phyloP scores from a whole-genome alignment of 345 rosid species.

The Eucalyptus paniculata region DNA sequence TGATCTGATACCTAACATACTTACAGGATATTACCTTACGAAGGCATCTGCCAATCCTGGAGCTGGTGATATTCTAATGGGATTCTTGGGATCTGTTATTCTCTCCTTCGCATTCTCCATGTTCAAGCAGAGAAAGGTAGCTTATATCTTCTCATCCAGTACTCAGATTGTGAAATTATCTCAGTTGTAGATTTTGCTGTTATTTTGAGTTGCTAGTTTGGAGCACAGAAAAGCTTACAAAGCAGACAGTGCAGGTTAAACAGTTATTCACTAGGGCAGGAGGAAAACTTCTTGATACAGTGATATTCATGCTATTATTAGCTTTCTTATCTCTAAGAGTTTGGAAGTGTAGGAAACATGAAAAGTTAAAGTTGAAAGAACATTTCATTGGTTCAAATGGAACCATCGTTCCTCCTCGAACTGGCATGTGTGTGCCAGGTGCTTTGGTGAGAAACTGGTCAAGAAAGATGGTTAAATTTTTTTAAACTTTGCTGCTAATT shows the following conservation, averaged over 20 bases:
- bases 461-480: background rate
- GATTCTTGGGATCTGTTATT: slow-evolving; percentile 88
- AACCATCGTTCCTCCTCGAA: background rate
- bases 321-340: background rate
- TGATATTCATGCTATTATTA: background rate
- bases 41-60: slow-evolving; percentile 74
- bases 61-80: slow-evolving; percentile 95
- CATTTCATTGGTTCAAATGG: background rate
- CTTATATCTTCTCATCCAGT: background rate
- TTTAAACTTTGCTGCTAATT: background rate
- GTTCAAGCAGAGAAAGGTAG: slow-evolving; percentile 95
- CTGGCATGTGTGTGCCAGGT: background rate
- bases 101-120: slow-evolving; percentile 92
- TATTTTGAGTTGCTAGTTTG: background rate
- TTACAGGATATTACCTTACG: slow-evolving; percentile 73
- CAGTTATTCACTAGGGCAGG: background rate
- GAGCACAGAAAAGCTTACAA: background rate
- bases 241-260: background rate
- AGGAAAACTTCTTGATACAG: background rate
- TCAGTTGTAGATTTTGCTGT: background rate
- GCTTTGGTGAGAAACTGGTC: background rate
- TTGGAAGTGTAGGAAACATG: background rate
- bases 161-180: background rate
- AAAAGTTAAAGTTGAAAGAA: background rate
- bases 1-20: background rate